phyloP scores from a whole-genome alignment of 306 rosid species.

The Cucurbita moschata region DNA sequence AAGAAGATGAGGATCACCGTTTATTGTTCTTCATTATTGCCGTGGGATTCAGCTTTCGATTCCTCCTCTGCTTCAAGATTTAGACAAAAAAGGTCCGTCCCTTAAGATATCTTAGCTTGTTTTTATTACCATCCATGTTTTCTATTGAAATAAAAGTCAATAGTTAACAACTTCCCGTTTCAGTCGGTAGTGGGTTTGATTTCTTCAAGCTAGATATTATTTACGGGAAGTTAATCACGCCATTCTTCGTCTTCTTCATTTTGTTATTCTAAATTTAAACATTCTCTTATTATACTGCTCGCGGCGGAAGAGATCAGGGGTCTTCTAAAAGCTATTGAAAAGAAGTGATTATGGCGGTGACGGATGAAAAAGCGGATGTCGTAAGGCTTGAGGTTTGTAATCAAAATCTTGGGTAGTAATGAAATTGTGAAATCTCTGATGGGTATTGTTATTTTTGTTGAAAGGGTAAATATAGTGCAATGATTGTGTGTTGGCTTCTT shows the following conservation, averaged over 20 bases:
- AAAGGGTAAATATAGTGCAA: slow-evolving; percentile 58
- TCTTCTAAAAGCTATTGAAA: not conserved
- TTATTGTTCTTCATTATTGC: not conserved
- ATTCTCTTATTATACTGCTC: not conserved
- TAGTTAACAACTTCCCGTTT: not conserved
- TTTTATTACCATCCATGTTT: not conserved
- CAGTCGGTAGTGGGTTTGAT: not conserved
- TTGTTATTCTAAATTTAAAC: not conserved
- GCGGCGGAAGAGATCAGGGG: not conserved
- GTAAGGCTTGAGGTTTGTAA: slow-evolving; percentile 38
- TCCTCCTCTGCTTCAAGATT: not conserved
- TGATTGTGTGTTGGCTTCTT: slow-evolving; percentile 65
- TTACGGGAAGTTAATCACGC: no score
- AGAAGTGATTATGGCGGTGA: slow-evolving; percentile 11
- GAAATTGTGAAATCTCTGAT: not conserved
- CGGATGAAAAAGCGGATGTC: slow-evolving; percentile 21
- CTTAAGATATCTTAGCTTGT: not conserved
- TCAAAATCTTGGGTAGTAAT: not conserved
- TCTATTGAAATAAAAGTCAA: not conserved
- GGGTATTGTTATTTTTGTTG: not conserved
- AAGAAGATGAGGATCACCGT: no score
- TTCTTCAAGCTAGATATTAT: not conserved
- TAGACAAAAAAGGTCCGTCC: not conserved
- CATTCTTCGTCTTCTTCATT: not conserved
- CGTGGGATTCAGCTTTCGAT: not conserved